Evolutionary conservation across 495 filamentous ascomycete species (phyloP).

Genomic region (Amniculicola lignicola): DNA sequence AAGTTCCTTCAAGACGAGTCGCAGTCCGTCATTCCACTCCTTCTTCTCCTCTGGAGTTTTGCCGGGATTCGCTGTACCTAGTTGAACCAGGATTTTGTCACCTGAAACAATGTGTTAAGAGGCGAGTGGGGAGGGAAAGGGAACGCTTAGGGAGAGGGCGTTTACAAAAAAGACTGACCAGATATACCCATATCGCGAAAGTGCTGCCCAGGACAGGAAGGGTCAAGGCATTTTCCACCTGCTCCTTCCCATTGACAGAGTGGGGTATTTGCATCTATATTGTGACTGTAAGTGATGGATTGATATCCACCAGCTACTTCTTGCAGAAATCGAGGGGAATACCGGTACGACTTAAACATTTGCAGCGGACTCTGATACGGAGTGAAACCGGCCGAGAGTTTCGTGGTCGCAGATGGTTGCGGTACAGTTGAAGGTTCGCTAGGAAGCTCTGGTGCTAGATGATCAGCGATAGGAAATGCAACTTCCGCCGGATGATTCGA

Average conservation of each 20-base stretch:
- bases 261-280: slow-evolving; percentile 68
- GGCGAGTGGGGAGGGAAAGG: slow-evolving; percentile 42
- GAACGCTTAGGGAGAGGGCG: neutral
- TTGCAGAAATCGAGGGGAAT: slow-evolving; percentile 70
- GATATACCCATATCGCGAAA: slow-evolving; percentile 69
- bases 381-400: slow-evolving; percentile 53
- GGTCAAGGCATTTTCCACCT: slow-evolving; percentile 74
- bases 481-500: neutral
- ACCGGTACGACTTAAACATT: slow-evolving; percentile 82
- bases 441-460: slow-evolving; percentile 24
- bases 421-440: neutral
- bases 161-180: slow-evolving; percentile 62
- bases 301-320: slow-evolving; percentile 71
- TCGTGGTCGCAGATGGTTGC: neutral
- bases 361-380: slow-evolving; percentile 82
- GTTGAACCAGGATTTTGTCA: slow-evolving; percentile 78
- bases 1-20: slow-evolving; percentile 70
- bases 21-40: slow-evolving; percentile 71
- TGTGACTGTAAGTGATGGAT: slow-evolving; percentile 90
- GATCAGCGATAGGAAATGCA: slow-evolving; percentile 19
- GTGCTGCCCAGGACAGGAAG: slow-evolving; percentile 71
- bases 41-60: slow-evolving; percentile 65
- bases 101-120: slow-evolving; percentile 70
- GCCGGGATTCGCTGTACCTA: slow-evolving; percentile 70
- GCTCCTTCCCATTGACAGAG: slow-evolving; percentile 72